These are phyloP conservation scores for Candida methanosorbosa DNA, from an alignment of 805 yeast species.

Conservation along the genomic window DNA sequence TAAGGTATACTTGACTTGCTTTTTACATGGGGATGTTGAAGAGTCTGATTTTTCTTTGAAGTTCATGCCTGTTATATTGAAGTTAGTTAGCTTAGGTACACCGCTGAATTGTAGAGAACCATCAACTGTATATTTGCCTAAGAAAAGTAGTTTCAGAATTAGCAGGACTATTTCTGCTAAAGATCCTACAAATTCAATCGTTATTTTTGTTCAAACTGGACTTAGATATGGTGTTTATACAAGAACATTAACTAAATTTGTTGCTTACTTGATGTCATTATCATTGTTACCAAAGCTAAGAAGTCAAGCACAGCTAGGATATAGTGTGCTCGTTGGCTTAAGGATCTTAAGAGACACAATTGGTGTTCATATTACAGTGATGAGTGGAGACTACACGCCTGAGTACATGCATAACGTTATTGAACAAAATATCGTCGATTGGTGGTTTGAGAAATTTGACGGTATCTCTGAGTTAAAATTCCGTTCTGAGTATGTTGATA, in stretches of 20 bases:
- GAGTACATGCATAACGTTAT: constrained; percentile 33
- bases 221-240: constrained; percentile 24
- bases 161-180: constrained; percentile 25
- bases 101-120: constrained; percentile 16
- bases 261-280: constrained; percentile 37
- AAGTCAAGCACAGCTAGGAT: constrained; percentile 51
- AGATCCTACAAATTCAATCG: constrained; percentile 46
- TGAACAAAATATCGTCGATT: constrained; percentile 34
- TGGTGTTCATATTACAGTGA: constrained; percentile 51
- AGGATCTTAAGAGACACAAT: constrained; percentile 40
- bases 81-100: constrained; percentile 7
- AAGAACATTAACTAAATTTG: constrained; percentile 35
- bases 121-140: constrained; percentile 29
- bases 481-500: constrained; percentile 21
- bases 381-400: constrained; percentile 41
- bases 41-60: constrained; percentile 1
- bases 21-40: constrained; percentile 43
- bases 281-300: constrained; percentile 40
- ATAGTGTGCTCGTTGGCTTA: constrained; percentile 49
- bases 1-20: constrained; percentile 26
- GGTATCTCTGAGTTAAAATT: constrained; percentile 28
- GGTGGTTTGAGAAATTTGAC: constrained; percentile 26
- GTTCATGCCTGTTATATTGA: constrained; percentile 5
- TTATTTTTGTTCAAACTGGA: constrained; percentile 52
- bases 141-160: constrained; percentile 27